These are phyloP conservation scores for Pouteria campechiana DNA, from an alignment of 179 eudicot species.

Conservation along the genomic window DNA sequence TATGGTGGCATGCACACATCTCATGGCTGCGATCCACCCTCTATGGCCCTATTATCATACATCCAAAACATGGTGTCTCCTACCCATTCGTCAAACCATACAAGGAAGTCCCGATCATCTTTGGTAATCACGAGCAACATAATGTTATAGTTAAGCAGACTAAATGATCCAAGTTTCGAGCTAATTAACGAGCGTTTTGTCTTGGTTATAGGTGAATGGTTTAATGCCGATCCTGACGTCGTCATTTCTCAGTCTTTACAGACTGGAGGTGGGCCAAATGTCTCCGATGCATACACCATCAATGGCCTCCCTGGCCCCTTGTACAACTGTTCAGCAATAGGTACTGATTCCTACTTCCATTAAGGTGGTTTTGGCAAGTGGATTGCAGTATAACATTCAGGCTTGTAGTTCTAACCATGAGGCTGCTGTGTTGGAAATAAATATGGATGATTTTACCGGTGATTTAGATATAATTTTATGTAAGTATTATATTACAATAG, in stretches of 20 bases:
- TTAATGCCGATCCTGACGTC: constrained; percentile 23
- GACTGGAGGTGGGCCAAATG: constrained; percentile 27
- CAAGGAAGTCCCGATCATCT: constrained; percentile 15
- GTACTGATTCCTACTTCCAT: no score
- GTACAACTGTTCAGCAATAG: constrained; percentile 29
- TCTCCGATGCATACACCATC: constrained; percentile 26
- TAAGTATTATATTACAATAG: no score
- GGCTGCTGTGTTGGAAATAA: no score
- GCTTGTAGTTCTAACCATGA: no score
- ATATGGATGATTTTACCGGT: no score
- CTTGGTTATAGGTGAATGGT: constrained; percentile 26
- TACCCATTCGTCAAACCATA: constrained; percentile 21
- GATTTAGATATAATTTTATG: no score
- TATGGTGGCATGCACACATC: constrained; percentile 24
- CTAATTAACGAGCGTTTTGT: not conserved
- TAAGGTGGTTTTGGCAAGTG: no score
- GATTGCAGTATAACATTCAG: no score
- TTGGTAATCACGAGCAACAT: constrained; percentile 10
- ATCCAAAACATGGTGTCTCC: constrained; percentile 8
- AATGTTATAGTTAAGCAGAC: not conserved
- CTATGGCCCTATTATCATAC: constrained; percentile 18
- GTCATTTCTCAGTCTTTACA: constrained; percentile 24
- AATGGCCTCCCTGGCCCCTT: constrained; percentile 34
- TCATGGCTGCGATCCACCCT: constrained; percentile 24
- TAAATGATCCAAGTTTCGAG: no score